Conservation (phyloP, 306 rosid species). For the Arachis hypogaea region DNA sequence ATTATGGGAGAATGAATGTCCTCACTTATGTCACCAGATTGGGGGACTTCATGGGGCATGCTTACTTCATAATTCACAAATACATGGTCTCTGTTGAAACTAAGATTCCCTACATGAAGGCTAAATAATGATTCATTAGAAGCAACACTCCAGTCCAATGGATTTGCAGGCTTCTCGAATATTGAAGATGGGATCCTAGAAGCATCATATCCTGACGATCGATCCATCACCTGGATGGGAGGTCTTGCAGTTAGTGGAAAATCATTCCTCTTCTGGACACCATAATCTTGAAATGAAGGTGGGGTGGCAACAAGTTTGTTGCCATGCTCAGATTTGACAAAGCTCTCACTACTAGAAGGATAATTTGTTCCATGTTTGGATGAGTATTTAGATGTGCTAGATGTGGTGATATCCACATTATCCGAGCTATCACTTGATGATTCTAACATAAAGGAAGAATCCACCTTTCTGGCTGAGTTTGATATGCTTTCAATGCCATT, state of each 20-base stretch:
- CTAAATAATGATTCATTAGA: conserved; percentile 92
- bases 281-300: conserved; percentile 41
- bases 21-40: conserved; percentile 48
- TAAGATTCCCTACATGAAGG: conserved; percentile 63
- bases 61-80: conserved; percentile 38
- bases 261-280: conserved; percentile 28
- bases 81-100: conserved; percentile 57
- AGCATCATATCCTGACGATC: conserved; percentile 57
- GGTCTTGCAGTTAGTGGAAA: conserved; percentile 54
- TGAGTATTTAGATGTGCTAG: conserved; percentile 10
- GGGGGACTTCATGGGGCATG: conserved; percentile 45
- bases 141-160: conserved; percentile 77
- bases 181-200: conserved; percentile 69
- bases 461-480: conserved; percentile 24
- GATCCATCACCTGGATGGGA: conserved; percentile 72
- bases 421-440: conserved; percentile 40
- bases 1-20: conserved; percentile 33
- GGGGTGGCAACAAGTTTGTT: conserved; percentile 23
- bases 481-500: conserved; percentile 37
- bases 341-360: conserved; percentile 37
- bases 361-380: conserved; percentile 35
- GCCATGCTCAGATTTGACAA: conserved; percentile 42
- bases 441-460: conserved; percentile 47
- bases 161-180: conserved; percentile 50
- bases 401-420: conserved; percentile 13